Evolutionary conservation across 306 rosid genomes (phyloP).

Genomic region (Fagus sylvatica): DNA sequence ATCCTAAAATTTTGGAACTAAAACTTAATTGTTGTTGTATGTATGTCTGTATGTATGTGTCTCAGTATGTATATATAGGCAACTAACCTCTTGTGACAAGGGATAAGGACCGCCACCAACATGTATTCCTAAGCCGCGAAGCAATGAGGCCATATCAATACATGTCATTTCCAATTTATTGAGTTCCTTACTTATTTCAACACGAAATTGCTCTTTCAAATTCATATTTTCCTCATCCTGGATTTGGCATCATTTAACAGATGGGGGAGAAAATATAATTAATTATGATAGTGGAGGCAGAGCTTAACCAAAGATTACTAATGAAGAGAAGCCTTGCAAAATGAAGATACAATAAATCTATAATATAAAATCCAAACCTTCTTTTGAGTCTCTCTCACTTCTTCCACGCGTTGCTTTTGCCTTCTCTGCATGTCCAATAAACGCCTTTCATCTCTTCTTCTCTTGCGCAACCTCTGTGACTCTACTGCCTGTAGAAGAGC

Average conservation of each 20-base stretch:
- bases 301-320: neutral
- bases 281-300: neutral
- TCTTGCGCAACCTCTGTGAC: slow-evolving; percentile 77
- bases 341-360: slow-evolving; percentile 1
- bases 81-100: slow-evolving; percentile 50
- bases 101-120: slow-evolving; percentile 58
- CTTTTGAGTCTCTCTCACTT: slow-evolving; percentile 89
- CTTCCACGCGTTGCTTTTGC: slow-evolving; percentile 85
- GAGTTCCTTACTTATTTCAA: slow-evolving; percentile 64
- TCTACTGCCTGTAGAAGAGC: slow-evolving; percentile 71
- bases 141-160: slow-evolving; percentile 74
- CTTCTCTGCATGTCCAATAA: slow-evolving; percentile 73
- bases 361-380: slow-evolving; percentile 55
- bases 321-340: slow-evolving; percentile 14
- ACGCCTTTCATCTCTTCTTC: slow-evolving; percentile 79
- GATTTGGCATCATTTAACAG: slow-evolving; percentile 28
- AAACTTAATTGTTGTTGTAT: no score
- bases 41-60: no score
- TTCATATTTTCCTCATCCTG: slow-evolving; percentile 83
- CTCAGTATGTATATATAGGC: neutral
- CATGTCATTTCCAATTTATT: slow-evolving; percentile 61
- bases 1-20: no score
- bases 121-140: slow-evolving; percentile 76
- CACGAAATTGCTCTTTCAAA: slow-evolving; percentile 78
- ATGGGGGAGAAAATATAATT: slow-evolving; percentile 16